A percentile compares a stretch with the other conserved stretches of the same genome.
Evolutionary conservation across 768 basidiomycete species (phyloP).

Genomic region (Ramaria rubella): DNA sequence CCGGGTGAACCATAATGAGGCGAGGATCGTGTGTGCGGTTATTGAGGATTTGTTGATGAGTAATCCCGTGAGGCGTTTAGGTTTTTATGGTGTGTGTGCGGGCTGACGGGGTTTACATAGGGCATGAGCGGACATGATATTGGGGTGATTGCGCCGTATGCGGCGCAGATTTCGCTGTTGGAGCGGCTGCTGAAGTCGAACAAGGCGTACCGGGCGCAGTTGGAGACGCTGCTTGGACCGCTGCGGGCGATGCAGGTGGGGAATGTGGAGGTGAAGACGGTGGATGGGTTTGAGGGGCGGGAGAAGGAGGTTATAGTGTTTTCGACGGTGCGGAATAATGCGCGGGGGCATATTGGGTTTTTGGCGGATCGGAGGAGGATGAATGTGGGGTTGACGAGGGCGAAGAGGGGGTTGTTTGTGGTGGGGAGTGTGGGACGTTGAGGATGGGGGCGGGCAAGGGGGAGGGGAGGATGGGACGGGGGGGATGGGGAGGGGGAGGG

Average conservation of each 20-base stretch:
- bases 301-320: slow-evolving; percentile 93
- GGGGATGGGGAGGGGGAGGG: slow-evolving; percentile 19
- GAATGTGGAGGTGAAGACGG: slow-evolving; percentile 81
- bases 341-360: slow-evolving; percentile 75
- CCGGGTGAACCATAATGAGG: slow-evolving; percentile 72
- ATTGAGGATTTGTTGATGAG: slow-evolving; percentile 74
- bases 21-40: slow-evolving; percentile 66
- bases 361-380: slow-evolving; percentile 78
- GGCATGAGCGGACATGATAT: slow-evolving; percentile 67
- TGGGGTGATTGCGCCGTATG: slow-evolving; percentile 90
- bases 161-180: slow-evolving; percentile 75
- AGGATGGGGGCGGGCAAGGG: slow-evolving; percentile 35
- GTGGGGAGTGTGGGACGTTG: slow-evolving; percentile 68
- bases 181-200: slow-evolving; percentile 59
- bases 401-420: slow-evolving; percentile 78
- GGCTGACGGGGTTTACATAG: slow-evolving; percentile 26
- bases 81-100: background rate
- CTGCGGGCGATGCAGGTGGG: slow-evolving; percentile 58
- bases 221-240: slow-evolving; percentile 54
- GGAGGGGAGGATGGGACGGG: slow-evolving; percentile 47
- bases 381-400: slow-evolving; percentile 88
- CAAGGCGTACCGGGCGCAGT: slow-evolving; percentile 43
- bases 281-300: slow-evolving; percentile 91
- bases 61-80: slow-evolving; percentile 51
- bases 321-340: slow-evolving; percentile 83